Evolutionary conservation across 2,329 filamentous ascomycete species (phyloP).

Genomic region (Penicillium sp.): DNA sequence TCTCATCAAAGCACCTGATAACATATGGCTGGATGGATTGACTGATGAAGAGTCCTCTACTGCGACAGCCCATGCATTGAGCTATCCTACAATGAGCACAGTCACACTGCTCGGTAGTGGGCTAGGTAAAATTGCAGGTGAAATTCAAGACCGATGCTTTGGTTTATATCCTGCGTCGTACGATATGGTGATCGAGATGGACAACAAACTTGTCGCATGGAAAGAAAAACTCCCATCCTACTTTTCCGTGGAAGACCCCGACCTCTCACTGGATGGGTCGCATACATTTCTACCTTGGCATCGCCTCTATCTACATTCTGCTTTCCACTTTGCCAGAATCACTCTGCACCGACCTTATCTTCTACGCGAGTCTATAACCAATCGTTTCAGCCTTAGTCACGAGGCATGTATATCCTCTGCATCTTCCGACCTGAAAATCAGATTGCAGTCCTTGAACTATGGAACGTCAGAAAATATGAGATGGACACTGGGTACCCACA

Average conservation of each 20-base stretch:
- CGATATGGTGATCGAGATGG: conserved; percentile 36
- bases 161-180: conserved; percentile 37
- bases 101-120: conserved; percentile 32
- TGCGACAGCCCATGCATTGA: conserved; percentile 22
- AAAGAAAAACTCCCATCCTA: conserved; percentile 32
- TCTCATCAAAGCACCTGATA: conserved; percentile 36
- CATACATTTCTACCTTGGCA: conserved; percentile 37
- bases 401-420: conserved; percentile 42
- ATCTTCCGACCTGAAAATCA: conserved; percentile 40
- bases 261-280: conserved; percentile 28
- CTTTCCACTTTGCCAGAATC: conserved; percentile 41
- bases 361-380: conserved; percentile 40
- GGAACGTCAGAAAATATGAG: conserved; percentile 32
- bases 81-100: conserved; percentile 34
- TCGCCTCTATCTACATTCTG: conserved; percentile 38
- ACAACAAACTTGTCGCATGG: conserved; percentile 35
- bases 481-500: conserved; percentile 36
- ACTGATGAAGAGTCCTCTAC: conserved; percentile 28
- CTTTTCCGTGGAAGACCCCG: conserved; percentile 33
- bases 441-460: conserved; percentile 29
- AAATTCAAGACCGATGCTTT: conserved; percentile 42
- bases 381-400: conserved; percentile 39
- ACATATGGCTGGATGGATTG: conserved; percentile 39
- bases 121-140: conserved; percentile 37
- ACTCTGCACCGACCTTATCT: conserved; percentile 42